These are phyloP conservation scores for Candida sanyaensis DNA, from an alignment of 1,139 yeast genomes.

Conservation along the genomic window DNA sequence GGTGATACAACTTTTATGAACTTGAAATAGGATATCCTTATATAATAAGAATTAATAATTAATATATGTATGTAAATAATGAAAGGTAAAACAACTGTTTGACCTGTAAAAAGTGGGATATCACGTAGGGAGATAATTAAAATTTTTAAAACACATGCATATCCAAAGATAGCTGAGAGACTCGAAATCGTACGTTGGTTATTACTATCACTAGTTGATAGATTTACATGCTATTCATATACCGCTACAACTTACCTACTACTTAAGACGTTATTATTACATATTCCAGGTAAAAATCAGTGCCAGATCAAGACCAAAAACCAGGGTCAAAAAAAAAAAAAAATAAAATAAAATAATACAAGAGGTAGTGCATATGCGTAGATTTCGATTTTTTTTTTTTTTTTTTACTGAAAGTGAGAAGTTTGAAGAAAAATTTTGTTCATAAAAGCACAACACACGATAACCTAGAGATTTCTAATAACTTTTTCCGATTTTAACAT, in stretches of 20 bases:
- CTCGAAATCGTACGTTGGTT: no score
- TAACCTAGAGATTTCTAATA: neutral
- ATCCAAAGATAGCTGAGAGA: neutral
- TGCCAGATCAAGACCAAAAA: no score
- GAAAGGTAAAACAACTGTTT: no score
- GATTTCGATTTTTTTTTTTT: neutral
- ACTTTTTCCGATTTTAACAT: no score
- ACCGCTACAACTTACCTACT: no score
- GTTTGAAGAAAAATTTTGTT: constrained; percentile 2
- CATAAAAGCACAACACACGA: constrained; percentile 5
- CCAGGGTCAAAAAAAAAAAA: neutral
- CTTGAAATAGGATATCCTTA: constrained; percentile 11
- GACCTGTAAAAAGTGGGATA: no score
- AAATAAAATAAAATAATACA: neutral
- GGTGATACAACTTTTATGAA: constrained; percentile 28
- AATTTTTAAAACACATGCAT: neutral
- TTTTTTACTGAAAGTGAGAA: neutral
- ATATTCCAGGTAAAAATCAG: no score
- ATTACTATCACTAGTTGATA: no score
- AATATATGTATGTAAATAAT: neutral
- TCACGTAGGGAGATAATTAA: no score
- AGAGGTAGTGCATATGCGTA: constrained; percentile 4
- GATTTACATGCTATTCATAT: no score
- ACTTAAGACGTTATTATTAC: no score
- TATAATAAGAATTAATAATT: neutral